A percentile compares a stretch with the other conserved stretches of the same genome.
These are phyloP conservation scores for Coriolopsis trogii DNA, from an alignment of 1,284 basidiomycete species.

Conservation along the genomic window DNA sequence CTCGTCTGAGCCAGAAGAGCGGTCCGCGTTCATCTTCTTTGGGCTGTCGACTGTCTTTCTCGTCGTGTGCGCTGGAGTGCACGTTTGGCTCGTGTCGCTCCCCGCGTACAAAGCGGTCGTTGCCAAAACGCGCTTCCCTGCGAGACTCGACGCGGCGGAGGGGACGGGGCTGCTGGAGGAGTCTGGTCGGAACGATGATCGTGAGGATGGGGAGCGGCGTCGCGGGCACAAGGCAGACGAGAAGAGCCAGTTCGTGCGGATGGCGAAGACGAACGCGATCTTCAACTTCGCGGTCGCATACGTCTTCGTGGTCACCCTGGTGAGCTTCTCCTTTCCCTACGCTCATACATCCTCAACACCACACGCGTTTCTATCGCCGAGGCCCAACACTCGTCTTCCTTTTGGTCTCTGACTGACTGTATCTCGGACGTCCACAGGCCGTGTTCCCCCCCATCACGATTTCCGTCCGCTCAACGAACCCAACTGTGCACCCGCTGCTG, in stretches of 20 bases:
- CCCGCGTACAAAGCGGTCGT: slow-evolving; percentile 60
- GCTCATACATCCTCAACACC: too few species aligned
- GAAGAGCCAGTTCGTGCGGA: slow-evolving; percentile 44
- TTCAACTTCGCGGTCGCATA: slow-evolving; percentile 78
- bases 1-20: slow-evolving; percentile 46
- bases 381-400: neutral
- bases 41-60: slow-evolving; percentile 69
- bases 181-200: slow-evolving; percentile 3
- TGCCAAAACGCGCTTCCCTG: slow-evolving; percentile 36
- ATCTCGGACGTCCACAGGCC: slow-evolving; percentile 52
- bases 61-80: slow-evolving; percentile 49
- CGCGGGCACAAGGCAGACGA: slow-evolving; percentile 18
- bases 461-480: slow-evolving; percentile 68
- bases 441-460: slow-evolving; percentile 87
- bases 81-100: slow-evolving; percentile 58
- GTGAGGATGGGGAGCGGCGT: slow-evolving; percentile 6
- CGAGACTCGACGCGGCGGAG: slow-evolving; percentile 3
- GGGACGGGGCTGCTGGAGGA: slow-evolving; percentile 9
- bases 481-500: slow-evolving; percentile 59
- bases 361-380: too few species aligned
- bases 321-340: too few species aligned
- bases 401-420: neutral
- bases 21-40: slow-evolving; percentile 74
- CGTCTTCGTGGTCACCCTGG: slow-evolving; percentile 81
- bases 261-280: slow-evolving; percentile 65